A percentile compares a stretch with the other conserved stretches of the same genome.
These are phyloP conservation scores for Pinus albicaulis DNA, from an alignment of 75 land plant species.

Conservation along the genomic window DNA sequence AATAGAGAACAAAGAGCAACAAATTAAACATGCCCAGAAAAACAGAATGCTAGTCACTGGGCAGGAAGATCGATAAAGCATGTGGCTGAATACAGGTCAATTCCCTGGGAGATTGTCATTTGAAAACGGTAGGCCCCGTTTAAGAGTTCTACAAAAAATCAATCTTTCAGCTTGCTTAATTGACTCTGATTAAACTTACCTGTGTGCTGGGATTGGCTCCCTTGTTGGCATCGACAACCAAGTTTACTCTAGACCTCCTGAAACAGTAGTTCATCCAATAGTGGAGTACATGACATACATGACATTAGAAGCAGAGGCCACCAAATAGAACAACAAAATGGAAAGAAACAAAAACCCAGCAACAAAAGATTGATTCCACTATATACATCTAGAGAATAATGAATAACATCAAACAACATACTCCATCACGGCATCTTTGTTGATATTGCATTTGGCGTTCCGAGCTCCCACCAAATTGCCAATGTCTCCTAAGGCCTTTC, in stretches of 20 bases:
- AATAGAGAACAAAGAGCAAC: too few relatives aligned
- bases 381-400: too few relatives aligned
- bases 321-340: background rate
- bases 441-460: slow-evolving; percentile 31
- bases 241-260: slow-evolving; percentile 56
- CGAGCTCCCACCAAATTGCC: slow-evolving; percentile 57
- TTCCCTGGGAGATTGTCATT: too few relatives aligned
- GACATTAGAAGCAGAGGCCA: background rate
- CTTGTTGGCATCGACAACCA: slow-evolving; percentile 38
- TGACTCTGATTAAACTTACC: background rate
- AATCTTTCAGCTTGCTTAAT: too few relatives aligned
- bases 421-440: slow-evolving; percentile 21
- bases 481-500: slow-evolving; percentile 80
- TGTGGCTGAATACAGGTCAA: too few relatives aligned
- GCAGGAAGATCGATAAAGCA: too few relatives aligned
- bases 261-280: background rate
- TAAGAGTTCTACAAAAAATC: too few relatives aligned
- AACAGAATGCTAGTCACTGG: too few relatives aligned
- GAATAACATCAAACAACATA: background rate
- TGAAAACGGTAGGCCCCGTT: too few relatives aligned
- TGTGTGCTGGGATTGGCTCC: background rate
- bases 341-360: background rate
- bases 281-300: too few relatives aligned
- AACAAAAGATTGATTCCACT: background rate
- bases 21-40: too few relatives aligned